Percentiles rank a stretch among this genome's conserved stretches.
Evolutionary conservation across 2,329 filamentous ascomycete species (phyloP).

Genomic region (Elsinoe australis): DNA sequence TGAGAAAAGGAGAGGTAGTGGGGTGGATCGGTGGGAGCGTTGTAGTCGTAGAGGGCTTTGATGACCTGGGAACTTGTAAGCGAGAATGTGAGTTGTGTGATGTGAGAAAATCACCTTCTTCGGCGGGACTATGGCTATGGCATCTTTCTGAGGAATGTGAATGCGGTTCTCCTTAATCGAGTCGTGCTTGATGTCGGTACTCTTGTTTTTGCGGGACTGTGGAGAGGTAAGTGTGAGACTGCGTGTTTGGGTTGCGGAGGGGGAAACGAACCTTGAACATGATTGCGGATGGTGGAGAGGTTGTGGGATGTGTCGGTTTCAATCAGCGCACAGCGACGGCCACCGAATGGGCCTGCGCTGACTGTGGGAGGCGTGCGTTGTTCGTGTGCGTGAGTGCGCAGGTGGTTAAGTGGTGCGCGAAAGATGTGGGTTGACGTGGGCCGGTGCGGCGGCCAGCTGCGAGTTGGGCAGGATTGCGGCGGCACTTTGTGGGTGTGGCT

Average conservation of each 20-base stretch:
- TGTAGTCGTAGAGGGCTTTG: conserved; percentile 89
- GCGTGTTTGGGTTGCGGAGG: background rate
- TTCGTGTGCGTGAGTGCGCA: background rate
- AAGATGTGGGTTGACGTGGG: too few relatives aligned
- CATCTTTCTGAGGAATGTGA: conserved; percentile 74
- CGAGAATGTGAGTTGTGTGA: conserved; percentile 6
- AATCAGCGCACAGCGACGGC: conserved; percentile 12
- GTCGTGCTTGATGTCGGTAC: conserved; percentile 54
- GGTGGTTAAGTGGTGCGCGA: too few relatives aligned
- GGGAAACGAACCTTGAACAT: conserved; percentile 15
- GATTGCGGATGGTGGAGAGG: background rate
- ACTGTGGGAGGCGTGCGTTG: background rate
- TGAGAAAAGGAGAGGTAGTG: conserved; percentile 78
- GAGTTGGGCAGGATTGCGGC: too few relatives aligned
- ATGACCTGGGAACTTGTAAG: conserved; percentile 62
- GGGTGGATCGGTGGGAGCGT: conserved; percentile 52
- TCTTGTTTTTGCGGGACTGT: conserved; percentile 18
- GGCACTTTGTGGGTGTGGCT: too few relatives aligned
- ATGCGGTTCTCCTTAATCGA: conserved; percentile 57
- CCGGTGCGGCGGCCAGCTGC: too few relatives aligned
- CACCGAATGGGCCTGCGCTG: conserved; percentile 11
- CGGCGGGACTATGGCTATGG: conserved; percentile 79
- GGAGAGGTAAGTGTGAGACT: background rate
- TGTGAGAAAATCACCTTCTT: conserved; percentile 63
- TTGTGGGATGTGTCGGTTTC: background rate